These are phyloP conservation scores for Scutellaria galericulata DNA, from an alignment of 257 asterid species.

Conservation along the genomic window DNA sequence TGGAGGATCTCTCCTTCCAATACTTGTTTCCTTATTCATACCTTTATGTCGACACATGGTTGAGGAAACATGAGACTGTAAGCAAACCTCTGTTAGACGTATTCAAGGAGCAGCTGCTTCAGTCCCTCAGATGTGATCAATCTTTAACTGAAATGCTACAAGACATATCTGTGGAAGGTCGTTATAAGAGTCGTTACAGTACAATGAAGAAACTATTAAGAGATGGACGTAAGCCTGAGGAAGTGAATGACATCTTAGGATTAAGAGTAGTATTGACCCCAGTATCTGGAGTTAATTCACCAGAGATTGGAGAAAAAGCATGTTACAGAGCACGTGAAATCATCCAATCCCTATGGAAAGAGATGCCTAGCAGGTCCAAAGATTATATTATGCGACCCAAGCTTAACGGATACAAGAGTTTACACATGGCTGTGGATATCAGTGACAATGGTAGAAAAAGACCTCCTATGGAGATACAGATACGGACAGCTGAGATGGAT, in stretches of 20 bases:
- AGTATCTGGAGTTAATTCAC: slow-evolving; percentile 41
- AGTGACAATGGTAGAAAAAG: slow-evolving; percentile 55
- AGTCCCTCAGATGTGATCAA: slow-evolving; percentile 62
- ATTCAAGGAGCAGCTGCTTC: slow-evolving; percentile 74
- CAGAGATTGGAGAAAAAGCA: slow-evolving; percentile 66
- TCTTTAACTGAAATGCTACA: slow-evolving; percentile 49
- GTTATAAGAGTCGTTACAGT: slow-evolving; percentile 88
- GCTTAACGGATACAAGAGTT: slow-evolving; percentile 84
- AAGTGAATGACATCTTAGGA: slow-evolving; percentile 85
- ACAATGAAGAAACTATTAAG: slow-evolving; percentile 92
- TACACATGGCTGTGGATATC: slow-evolving; percentile 90
- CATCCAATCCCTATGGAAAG: slow-evolving; percentile 71
- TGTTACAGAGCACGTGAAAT: slow-evolving; percentile 89
- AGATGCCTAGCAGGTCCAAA: slow-evolving; percentile 79
- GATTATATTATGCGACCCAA: slow-evolving; percentile 82
- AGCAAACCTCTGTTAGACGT: slow-evolving; percentile 62
- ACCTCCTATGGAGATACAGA: slow-evolving; percentile 91
- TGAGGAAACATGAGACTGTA: slow-evolving; percentile 74
- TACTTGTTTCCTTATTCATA: slow-evolving; percentile 87
- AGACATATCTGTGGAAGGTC: slow-evolving; percentile 69
- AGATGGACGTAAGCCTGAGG: slow-evolving; percentile 91
- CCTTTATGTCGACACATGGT: slow-evolving; percentile 80
- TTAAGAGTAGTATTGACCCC: slow-evolving; percentile 71
- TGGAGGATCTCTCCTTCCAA: slow-evolving; percentile 88
- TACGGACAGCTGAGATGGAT: slow-evolving; percentile 90